Base-by-base conservation (phyloP, 805 yeast genomes). In the Cyberlindnera mississippiensis region DNA sequence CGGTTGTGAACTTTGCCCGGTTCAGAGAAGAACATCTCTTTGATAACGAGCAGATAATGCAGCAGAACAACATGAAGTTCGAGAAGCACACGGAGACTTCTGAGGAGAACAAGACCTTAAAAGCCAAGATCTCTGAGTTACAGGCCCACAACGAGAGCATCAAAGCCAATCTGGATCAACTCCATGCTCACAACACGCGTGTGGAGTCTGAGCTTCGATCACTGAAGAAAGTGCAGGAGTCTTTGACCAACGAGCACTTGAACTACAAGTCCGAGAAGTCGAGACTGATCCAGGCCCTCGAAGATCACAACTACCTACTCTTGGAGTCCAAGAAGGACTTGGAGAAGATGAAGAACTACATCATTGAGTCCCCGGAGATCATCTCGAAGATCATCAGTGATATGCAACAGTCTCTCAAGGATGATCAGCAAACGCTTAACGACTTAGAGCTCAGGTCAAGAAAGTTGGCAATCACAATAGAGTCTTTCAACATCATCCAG, bases 1-100 rank as follows among this genome's bases (percentile, higher is more conserved):
- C 93, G 1, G 79, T 88, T 37, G 84, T 88, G 17, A 89, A 89
- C 59, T 89, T 78, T 68, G 95, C 95, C 1, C 67, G 91, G 42
- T 88, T 85, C 55, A 72, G 95, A 50, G 95, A 86, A 52, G 87
- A 81, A 49, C 80, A 85, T 45, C 74, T 81, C 59, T 72, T 69
- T 18, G 89, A 83, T 50, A 80, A 85, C 55, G 87, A 81, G 46
- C 75, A 74, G 19, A 65, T 84, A 19, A 76, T 82, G 22, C 64
- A 71, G 6, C 67, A 70, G 34, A 75, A 80, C 45, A 84, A 80
- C 39, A 56, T 67, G 10, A 63, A 74, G 37, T 61, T 77, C 15
- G 73, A 71, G 20, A 66, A 70, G 39, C 67, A 70, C 35, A 69
- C 72, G 42, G 60, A 65, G 14, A 67, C 74, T 17, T 60, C 68